phyloP scores from a whole-genome alignment of 169 alveolate genomes.

The Plasmodium yoelii region DNA sequence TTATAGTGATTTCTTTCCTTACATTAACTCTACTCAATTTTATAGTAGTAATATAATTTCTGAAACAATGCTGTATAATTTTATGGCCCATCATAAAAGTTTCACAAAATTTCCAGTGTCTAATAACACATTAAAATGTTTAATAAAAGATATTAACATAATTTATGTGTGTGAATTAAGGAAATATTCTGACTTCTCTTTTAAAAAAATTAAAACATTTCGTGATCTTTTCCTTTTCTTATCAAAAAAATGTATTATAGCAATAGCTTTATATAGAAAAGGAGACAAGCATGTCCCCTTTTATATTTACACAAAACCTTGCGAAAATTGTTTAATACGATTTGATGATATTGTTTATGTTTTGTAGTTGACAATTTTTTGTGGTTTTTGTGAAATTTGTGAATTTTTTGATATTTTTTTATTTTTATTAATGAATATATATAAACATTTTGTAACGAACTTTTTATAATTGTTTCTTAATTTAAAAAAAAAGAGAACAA shows the following conservation, averaged over 20 bases:
- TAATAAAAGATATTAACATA: slow-evolving; percentile 44
- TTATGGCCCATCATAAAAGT: slow-evolving; percentile 71
- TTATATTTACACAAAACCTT: slow-evolving; percentile 65
- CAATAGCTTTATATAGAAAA: slow-evolving; percentile 62
- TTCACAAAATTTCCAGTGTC: slow-evolving; percentile 68
- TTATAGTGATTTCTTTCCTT: slow-evolving; percentile 73
- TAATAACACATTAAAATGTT: slow-evolving; percentile 53
- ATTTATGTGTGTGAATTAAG: slow-evolving; percentile 34
- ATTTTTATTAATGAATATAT: not conserved
- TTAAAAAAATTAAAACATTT: slow-evolving; percentile 53
- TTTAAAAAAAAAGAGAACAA: not conserved
- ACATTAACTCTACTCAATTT: slow-evolving; percentile 56
- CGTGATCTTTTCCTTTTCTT: slow-evolving; percentile 54
- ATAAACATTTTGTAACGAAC: no score
- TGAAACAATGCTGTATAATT: slow-evolving; percentile 69
- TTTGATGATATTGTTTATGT: slow-evolving; percentile 62
- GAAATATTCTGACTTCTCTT: slow-evolving; percentile 64
- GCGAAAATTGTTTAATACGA: slow-evolving; percentile 42
- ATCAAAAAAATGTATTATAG: slow-evolving; percentile 37
- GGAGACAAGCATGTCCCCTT: slow-evolving; percentile 58
- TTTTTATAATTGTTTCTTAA: no score
- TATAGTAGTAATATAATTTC: slow-evolving; percentile 66
- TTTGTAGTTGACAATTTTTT: slow-evolving; percentile 3
- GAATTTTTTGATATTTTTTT: slow-evolving; percentile 1
- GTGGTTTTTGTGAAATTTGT: not conserved